Conservation (phyloP, 2,329 filamentous ascomycete species). For the Parastagonospora avenae region DNA sequence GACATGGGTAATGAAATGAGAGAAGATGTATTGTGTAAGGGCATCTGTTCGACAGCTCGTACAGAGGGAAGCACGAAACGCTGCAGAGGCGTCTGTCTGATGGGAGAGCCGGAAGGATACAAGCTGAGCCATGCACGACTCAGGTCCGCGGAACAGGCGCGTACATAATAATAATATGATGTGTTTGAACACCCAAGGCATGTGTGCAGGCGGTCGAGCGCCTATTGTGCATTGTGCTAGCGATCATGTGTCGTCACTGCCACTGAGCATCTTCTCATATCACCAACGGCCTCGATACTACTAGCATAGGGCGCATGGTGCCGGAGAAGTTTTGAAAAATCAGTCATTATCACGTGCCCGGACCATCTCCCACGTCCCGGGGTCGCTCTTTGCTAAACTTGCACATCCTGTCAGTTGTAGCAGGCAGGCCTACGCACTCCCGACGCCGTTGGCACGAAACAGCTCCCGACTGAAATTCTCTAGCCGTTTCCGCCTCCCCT, state of each 20-base stretch:
- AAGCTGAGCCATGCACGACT: not conserved
- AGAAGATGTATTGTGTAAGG: conserved; percentile 8
- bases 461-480: conserved; percentile 18
- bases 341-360: not conserved
- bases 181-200: conserved; percentile 7
- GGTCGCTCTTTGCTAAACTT: not conserved
- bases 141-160: conserved; percentile 3
- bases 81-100: not conserved
- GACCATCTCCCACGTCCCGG: not conserved
- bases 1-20: not conserved
- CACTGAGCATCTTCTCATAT: conserved; percentile 2
- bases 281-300: not conserved
- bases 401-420: not conserved
- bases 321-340: not conserved
- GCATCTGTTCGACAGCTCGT: conserved; percentile 14
- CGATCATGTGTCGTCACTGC: conserved; percentile 22
- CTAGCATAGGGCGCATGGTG: not conserved
- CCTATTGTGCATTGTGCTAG: conserved; percentile 16
- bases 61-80: not conserved
- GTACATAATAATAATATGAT: conserved; percentile 3
- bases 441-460: conserved; percentile 31
- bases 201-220: conserved; percentile 25
- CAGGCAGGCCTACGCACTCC: conserved; percentile 13
- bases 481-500: conserved; percentile 18
- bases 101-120: conserved; percentile 4